These are phyloP conservation scores for Alternaria triticimaculans DNA, from an alignment of 2,329 filamentous ascomycete genomes.

Conservation along the genomic window DNA sequence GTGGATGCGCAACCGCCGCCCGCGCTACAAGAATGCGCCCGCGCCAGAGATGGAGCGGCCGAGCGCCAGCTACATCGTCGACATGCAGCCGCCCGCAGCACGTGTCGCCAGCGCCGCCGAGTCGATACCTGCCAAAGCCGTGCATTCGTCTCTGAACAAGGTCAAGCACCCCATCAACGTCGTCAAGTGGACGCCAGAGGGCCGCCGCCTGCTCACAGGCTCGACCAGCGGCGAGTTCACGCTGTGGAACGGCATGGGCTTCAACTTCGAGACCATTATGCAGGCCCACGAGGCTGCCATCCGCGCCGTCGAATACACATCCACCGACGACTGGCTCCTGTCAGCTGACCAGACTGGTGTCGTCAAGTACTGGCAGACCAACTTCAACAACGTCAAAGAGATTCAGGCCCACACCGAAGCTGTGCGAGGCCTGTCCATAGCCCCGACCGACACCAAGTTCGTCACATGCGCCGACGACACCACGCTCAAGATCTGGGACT, in stretches of 20 bases:
- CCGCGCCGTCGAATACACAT: constrained; percentile 83
- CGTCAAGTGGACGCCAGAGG: constrained; percentile 96
- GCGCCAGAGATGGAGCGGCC: constrained; percentile 81
- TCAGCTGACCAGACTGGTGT: constrained; percentile 94
- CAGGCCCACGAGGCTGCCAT: constrained; percentile 93
- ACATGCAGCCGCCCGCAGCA: constrained; percentile 87
- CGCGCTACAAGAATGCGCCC: constrained; percentile 74
- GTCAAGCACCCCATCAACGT: constrained; percentile 97
- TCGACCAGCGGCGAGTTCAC: constrained; percentile 98
- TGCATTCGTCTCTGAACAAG: constrained; percentile 98
- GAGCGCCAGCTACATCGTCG: constrained; percentile 86
- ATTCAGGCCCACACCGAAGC: constrained; percentile 90
- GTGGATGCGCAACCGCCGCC: constrained; percentile 85
- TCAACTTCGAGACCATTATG: constrained; percentile 99
- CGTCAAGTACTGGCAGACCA: constrained; percentile 98
- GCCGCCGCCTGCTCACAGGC: constrained; percentile 86
- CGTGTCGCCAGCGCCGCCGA: constrained; percentile 78
- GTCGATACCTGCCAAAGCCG: constrained; percentile 89
- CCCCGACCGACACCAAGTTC: constrained; percentile 93
- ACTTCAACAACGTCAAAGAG: constrained; percentile 98
- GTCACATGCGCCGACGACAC: constrained; percentile 95
- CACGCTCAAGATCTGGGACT: constrained; percentile 94
- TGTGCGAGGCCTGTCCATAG: constrained; percentile 89
- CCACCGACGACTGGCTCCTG: constrained; percentile 95
- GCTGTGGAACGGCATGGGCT: constrained; percentile 97